Evolutionary conservation across 257 asterid species (phyloP), one percentile per base, ranked within the genome.

Genomic region (Ocimum tenuiflorum): DNA sequence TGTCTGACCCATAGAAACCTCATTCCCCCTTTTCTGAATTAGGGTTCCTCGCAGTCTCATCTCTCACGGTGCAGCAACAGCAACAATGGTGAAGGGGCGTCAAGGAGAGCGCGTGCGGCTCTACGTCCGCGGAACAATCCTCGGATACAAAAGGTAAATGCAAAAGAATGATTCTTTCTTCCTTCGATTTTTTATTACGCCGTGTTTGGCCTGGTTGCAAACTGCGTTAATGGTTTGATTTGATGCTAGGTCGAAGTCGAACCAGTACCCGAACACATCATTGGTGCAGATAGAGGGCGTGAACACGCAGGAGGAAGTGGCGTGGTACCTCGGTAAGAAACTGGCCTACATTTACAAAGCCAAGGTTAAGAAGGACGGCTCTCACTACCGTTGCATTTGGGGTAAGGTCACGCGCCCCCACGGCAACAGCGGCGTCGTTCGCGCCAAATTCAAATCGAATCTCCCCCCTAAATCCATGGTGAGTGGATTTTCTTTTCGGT

Each of bases 331-430:
- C 6, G 92, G 92, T 58, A 85, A 85, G 86, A 23, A 73, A 19
- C 53, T 85, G 82, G 89, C 85, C 2, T 85, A 85, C 80, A 75
- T 85, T 73, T 85, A 85, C 87, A 85, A 83, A 52, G 89, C 92
- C 13, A 85, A 85, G 80, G 84, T 83, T 36, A 80, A 85, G 85
- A 78, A 82, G 75, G 63, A 79, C 23, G 95, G 95, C 31, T 80
- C 97, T 5, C 91, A 88, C 70, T 91, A 91, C 59, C 92, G 96
- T n/a, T 89, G 98, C 80, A 91, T 91, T 71, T 91, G 96, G 95
- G 97, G 97, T 0, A 89, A 89, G 67, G 87, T 85, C 10, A 43
- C 81, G 4, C 80, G 85, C 27, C 92, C 92, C 2, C 92, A 85
- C 42, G 89, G 92, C 8, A 85, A 85, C 82, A 83, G 92, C 24